Evolutionary conservation across 352 stramenopile species (phyloP), one percentile per base, ranked within the genome.

Genomic region (Peronospora belbahrii): DNA sequence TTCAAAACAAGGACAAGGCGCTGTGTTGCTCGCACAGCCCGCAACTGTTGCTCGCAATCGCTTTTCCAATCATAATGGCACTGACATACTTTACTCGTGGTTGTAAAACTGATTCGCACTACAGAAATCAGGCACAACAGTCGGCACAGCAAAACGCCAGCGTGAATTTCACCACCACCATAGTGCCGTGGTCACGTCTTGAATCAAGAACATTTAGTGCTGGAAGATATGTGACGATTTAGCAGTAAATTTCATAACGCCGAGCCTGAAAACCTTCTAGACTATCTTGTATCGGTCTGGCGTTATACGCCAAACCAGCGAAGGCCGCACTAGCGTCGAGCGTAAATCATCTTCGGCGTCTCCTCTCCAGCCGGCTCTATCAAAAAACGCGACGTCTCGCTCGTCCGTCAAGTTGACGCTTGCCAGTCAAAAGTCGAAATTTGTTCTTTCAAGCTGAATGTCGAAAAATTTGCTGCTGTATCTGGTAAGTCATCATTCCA

Each of bases 311-410:
- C n/a, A 52, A 56, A 20, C 45, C 25, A 35, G 42, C 54, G 43
- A 48, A 42, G 36, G 32, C 42, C 10, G 18, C 31, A 32, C 43
- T 39, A 39, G 17, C 39, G 59, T 54, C 46, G 55, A 42, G 47
- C 59, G 52, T 61, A 68, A 65, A 68, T 67, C 59, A 67, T 48
- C 57, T 42, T 2, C 11, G 42, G 18, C 23, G 51, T 44, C 58
- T 62, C 52, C 52, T 67, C 53, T 63, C 42, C 48, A 24, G 41
- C 41, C 50, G 14, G 20, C 48, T 30, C 36, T 35, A 42, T 42
- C 52, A 56, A 51, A 58, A 56, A 48, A n/a, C n/a, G 42, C 34
- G 41, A 56, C 37, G 47, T 49, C 34, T 45, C 23, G 14, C 14
- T 34, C 14, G 28, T 31, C 4, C 19, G 14, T 24, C 56, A 56